Evolutionary conservation across 768 basidiomycete genomes (phyloP), one percentile per base, ranked within the genome.

Genomic region (Ramaria rubella): DNA sequence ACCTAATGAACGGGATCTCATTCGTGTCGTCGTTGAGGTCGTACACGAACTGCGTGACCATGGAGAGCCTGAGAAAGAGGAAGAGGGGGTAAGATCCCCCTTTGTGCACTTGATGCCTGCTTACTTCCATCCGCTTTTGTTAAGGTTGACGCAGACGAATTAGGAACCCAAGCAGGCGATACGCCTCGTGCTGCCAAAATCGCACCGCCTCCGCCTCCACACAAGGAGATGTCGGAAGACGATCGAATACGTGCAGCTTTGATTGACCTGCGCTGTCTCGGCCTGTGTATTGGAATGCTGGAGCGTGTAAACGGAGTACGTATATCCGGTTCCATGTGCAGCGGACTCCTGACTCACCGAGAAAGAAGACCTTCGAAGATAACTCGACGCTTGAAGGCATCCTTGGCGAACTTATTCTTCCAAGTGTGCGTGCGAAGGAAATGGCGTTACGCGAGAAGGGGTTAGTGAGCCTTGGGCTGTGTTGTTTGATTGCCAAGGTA

Each of bases 361-460:
- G 46, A 17, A 48, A 48, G 46, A 54, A 80, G 78, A 78, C 76
- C 1, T 80, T 81, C 52, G 78, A 83, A 60, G 85, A 87, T 58
- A 86, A 87, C 65, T 82, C 85, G 6, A 84, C 81, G 4, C 69
- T 88, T 57, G 81, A 83, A 58, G 87, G 89, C 26, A 69, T 77
- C 21, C 66, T 82, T 68, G 75, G 89, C 9, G 92, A 97, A 62
- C 74, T 99, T 17, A 91, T 97, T 64, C 81, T 96, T 30, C 95
- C 95, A 2, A 83, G 90, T 4, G 90, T 97, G 43, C 85, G 86
- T 65, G 81, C 90, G 52, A 94, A 94, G 70, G 92, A 95, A 62
- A 76, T 89, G 5, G 75, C 78, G 1, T 76, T 94, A 63, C 78
- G 90, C 38, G 88, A 92, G 68, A 85, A 87, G 67, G 91, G 91